Evolutionary conservation across 2,329 filamentous ascomycete genomes (phyloP), one percentile per base, ranked within the genome.

Genomic region (Penicillium sp.): DNA sequence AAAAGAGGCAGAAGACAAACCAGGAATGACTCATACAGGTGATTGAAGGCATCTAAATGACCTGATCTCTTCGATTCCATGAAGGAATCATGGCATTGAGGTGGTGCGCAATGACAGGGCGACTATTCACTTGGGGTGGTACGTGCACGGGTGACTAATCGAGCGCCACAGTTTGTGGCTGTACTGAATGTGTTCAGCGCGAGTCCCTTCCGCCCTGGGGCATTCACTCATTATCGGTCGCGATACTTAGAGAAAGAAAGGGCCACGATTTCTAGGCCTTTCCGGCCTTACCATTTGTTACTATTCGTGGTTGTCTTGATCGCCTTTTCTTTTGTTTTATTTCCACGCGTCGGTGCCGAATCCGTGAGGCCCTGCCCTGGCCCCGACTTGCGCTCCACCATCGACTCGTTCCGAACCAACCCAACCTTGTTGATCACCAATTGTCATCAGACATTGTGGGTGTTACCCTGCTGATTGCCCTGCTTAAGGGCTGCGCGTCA

Each of bases 121-220:
- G 48, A 52, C 54, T 55, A 53, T 58, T 55, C 55, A 58, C 50
- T 56, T 48, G 46, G 46, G 47, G 55, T 61, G 63, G 63, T 49
- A 57, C 63, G 64, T 67, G 64, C 62, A 26, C 26, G 33, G 26
- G 39, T 61, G 58, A 63, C 56, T 59, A 52, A 66, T 31, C 33
- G 14, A 8, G 19, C 55, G 62, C 61, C 59, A 60, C 63, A 57
- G 21, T 31, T n/a, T 65, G 64, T 67, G 64, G 64, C 64, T 64
- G 27, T 57, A 57, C 54, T 51, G 46, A 59, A 53, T 50, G 49
- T 52, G 52, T 31, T 39, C 53, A 56, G 50, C 49, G 63, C 63
- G 63, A 65, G 60, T 66, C 63, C 60, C 60, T 64, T 62, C 63
- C 63, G 60, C 62, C 62, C 56, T 59, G 52, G 56, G 49, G 39